Percentiles rank a stretch among this genome's conserved stretches.
These are phyloP conservation scores for Candida easanensis DNA, from an alignment of 805 yeast genomes.

Conservation along the genomic window DNA sequence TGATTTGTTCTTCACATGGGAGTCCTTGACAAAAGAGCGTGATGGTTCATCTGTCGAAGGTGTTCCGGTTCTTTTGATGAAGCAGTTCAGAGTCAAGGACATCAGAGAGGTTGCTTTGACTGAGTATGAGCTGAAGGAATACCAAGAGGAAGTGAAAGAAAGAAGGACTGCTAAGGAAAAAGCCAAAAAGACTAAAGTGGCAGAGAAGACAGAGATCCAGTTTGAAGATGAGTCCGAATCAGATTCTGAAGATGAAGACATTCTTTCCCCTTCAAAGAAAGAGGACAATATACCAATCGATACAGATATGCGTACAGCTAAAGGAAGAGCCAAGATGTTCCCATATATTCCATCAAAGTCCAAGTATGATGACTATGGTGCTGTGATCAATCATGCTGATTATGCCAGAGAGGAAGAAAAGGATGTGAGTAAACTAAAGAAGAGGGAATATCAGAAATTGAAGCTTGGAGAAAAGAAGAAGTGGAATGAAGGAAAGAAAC, in stretches of 20 bases:
- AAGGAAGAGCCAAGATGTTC: constrained; percentile 55
- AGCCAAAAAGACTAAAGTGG: constrained; percentile 31
- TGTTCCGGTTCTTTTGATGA: constrained; percentile 50
- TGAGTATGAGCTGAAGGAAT: constrained; percentile 49
- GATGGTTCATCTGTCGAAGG: constrained; percentile 58
- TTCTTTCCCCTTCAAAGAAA: constrained; percentile 16
- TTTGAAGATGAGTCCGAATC: constrained; percentile 27
- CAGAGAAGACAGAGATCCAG: constrained; percentile 23
- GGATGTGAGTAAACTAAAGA: constrained; percentile 31
- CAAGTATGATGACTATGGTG: constrained; percentile 87
- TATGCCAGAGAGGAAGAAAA: constrained; percentile 53
- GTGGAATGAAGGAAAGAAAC: constrained; percentile 39
- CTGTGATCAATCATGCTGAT: constrained; percentile 61
- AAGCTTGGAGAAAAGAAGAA: constrained; percentile 34
- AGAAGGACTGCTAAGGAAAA: constrained; percentile 40
- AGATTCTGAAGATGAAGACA: constrained; percentile 30
- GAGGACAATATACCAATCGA: constrained; percentile 29
- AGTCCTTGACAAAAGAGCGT: constrained; percentile 23
- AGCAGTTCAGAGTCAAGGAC: constrained; percentile 38
- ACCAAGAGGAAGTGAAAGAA: constrained; percentile 42
- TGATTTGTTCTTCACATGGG: constrained; percentile 55
- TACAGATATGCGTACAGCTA: constrained; percentile 30
- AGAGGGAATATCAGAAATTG: constrained; percentile 26
- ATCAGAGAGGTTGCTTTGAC: constrained; percentile 46
- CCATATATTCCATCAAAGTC: constrained; percentile 62